phyloP scores from a whole-genome alignment of 2,329 filamentous ascomycete genomes.

The Conoideocrella luteorostrata region DNA sequence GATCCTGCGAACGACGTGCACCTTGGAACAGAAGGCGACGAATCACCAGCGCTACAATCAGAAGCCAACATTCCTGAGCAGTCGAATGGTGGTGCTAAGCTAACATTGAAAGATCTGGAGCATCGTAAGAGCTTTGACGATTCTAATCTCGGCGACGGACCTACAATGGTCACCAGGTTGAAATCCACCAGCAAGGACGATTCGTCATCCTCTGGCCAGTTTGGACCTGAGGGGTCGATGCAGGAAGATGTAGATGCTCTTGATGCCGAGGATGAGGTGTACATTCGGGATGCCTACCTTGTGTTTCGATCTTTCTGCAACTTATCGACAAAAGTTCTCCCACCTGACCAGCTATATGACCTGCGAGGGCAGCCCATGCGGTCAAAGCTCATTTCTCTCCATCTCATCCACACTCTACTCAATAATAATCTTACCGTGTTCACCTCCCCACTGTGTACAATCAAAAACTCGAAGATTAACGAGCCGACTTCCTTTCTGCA shows the following conservation, averaged over 20 bases:
- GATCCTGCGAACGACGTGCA: constrained; percentile 29
- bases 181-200: constrained; percentile 38
- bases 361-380: constrained; percentile 93
- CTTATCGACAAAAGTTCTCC: constrained; percentile 84
- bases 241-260: constrained; percentile 54
- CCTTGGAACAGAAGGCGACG: constrained; percentile 31
- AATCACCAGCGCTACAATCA: constrained; percentile 26
- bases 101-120: constrained; percentile 61
- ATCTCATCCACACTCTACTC: constrained; percentile 89
- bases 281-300: constrained; percentile 92
- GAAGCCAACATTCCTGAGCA: constrained; percentile 22
- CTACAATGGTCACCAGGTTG: constrained; percentile 59
- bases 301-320: constrained; percentile 98
- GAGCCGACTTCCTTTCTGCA: constrained; percentile 87
- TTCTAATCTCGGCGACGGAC: constrained; percentile 59
- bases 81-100: constrained; percentile 41
- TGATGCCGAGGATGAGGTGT: constrained; percentile 84
- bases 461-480: constrained; percentile 82
- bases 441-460: constrained; percentile 84
- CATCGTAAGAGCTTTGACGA: constrained; percentile 64
- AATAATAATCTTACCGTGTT: constrained; percentile 93
- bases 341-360: constrained; percentile 87
- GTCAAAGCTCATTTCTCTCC: constrained; percentile 89
- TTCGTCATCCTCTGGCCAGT: constrained; percentile 46
- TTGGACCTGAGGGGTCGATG: constrained; percentile 45